Base-by-base conservation (phyloP, 352 stramenopile species). In the Phytophthora aleatoria region DNA sequence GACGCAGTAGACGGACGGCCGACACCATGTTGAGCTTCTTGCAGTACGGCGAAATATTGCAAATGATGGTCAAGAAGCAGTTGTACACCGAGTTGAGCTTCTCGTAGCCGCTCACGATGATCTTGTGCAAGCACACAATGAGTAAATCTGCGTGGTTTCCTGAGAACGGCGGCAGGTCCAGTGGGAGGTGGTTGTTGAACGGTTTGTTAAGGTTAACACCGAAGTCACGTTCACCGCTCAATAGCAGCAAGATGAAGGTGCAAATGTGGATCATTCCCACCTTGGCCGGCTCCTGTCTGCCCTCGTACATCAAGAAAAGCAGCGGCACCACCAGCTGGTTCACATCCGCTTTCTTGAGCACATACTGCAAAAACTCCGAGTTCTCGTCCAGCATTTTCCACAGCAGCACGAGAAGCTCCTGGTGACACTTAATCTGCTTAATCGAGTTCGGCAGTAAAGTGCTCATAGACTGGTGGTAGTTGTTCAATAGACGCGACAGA, bases 381-480 rank as follows among this genome's bases (percentile, higher is more conserved):
- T 99, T 99, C 67, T 99, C 95, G 65, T 99, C 96, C 28, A 99
- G 79, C 50, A 99, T 77, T 71, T 99, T 99, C 97, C 97, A 99
- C 10, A 99, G 73, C 35, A 99, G 76, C 31, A 99, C 95, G 5
- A 99, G 80, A 28, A 99, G 51, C 70, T 99, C 97, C 53, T 99
- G 97, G 69, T 99, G 94, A 65, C 92, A 99, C 55, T 98, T 93
- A 66, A 99, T 91, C 69, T 98, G 88, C 43, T 91, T 91, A 47
- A 96, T 91, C 35, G 92, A 98, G 57, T 96, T 94, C 9, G 96
- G 96, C 52, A 99, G 73, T 16, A 98, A 88, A 20, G 95, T 97
- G 71, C 80, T 98, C 80, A 98, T 88, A 5, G 83, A 87, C 70
- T 98, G 76, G 74, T 98, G 97, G 43, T 98, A 94, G 71, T 99